Evolutionary conservation across 2,329 filamentous ascomycete genomes (phyloP).

Genomic region (Talaromyces sp.): DNA sequence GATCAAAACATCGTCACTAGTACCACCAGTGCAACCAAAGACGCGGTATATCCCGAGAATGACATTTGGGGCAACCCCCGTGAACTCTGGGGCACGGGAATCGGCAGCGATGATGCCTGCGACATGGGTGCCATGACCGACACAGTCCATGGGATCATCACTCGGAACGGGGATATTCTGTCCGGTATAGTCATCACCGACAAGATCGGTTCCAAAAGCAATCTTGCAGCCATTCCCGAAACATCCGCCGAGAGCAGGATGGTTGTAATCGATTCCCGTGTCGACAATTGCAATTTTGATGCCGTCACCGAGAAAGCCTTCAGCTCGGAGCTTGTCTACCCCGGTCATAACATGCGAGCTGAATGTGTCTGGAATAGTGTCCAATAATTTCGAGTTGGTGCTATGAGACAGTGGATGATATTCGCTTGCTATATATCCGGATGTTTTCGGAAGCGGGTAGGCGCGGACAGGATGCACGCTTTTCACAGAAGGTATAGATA

Average conservation of each 20-base stretch:
- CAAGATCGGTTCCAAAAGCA: slow-evolving; percentile 57
- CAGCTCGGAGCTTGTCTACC: slow-evolving; percentile 26
- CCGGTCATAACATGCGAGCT: slow-evolving; percentile 25
- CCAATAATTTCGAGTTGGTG: background rate
- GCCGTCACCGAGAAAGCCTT: slow-evolving; percentile 23
- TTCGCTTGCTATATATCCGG: background rate
- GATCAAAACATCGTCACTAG: slow-evolving; percentile 59
- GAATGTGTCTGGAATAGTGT: slow-evolving; percentile 2
- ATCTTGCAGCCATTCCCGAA: slow-evolving; percentile 62
- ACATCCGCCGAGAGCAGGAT: slow-evolving; percentile 63
- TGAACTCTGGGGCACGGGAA: slow-evolving; percentile 54
- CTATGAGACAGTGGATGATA: background rate
- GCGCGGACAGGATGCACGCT: slow-evolving; percentile 8
- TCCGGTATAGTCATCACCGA: slow-evolving; percentile 51
- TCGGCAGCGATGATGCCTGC: slow-evolving; percentile 64
- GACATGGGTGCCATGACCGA: slow-evolving; percentile 62
- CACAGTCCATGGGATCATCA: slow-evolving; percentile 55
- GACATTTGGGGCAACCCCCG: slow-evolving; percentile 58
- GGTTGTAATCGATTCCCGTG: slow-evolving; percentile 58
- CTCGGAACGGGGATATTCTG: slow-evolving; percentile 46
- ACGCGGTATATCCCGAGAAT: slow-evolving; percentile 58
- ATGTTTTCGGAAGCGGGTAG: slow-evolving; percentile 1
- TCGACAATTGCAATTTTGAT: slow-evolving; percentile 25
- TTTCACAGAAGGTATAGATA: slow-evolving; percentile 15
- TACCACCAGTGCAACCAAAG: slow-evolving; percentile 55